Evolutionary conservation across 805 yeast species (phyloP), one percentile per base, ranked within the genome.

Genomic region (Candida succiphila): DNA sequence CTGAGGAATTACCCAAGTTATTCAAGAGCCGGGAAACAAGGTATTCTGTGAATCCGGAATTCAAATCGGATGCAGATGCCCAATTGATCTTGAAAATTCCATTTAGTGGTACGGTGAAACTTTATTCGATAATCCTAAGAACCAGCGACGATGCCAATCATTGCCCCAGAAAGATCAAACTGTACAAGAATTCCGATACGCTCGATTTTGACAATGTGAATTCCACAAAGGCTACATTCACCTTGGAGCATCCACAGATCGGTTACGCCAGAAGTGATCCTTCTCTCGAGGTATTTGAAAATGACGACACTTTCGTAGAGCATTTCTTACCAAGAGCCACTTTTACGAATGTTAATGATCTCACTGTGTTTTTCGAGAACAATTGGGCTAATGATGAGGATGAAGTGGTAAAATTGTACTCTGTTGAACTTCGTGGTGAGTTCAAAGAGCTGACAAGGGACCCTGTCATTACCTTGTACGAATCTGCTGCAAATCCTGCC

Each of bases 401-500:
- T 29, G 80, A 74, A 33, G 59, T 64, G 17, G 65, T 78, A 5
- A 69, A 64, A 34, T 35, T 88, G 2, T 77, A 77, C 43, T 80
- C 76, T 44, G 56, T 88, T 29, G 96, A 94, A 37, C 54, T 89
- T 18, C 63, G 96, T 30, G 97, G 97, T 1, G 81, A 75, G 41
- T 68, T 55, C 38, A 63, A 71, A 5, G 72, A 67, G 25, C 51
- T 81, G 32, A 52, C 61, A 22, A 69, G 68, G 40, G 84, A 81
- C 27, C 95, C 95, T 0, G 72, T 85, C 14, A 66, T 81, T 13
- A 67, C 95, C 0, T 49, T 83, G 16, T 89, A 88, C 54, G 97
- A 89, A 56, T 72, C 87, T 35, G 94, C 95, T 0, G 92, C 96
- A 3, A 88, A 88, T 52, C 96, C 96, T 0, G 74, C 79, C 1